These are phyloP conservation scores for Antitrichia curtipendula DNA, from an alignment of 225 moss, liverwort and hornwort species.

Conservation along the genomic window DNA sequence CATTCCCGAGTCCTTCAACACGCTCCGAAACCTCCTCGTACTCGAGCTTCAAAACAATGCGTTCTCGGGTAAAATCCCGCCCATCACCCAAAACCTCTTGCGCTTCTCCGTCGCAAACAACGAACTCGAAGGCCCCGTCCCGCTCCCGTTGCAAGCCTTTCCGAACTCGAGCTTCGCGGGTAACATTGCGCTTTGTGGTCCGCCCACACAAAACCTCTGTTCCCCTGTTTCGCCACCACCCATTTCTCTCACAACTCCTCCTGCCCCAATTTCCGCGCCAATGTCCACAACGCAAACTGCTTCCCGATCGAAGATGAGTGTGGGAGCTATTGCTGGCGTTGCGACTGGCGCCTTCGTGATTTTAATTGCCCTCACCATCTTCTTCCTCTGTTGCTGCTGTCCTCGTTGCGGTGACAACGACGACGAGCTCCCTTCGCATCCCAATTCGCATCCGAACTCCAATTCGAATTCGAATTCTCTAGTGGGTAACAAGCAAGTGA, in stretches of 20 bases:
- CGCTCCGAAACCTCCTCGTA: background rate
- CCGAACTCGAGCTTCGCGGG: background rate
- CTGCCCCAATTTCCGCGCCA: background rate
- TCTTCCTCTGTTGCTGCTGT: background rate
- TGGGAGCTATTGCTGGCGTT: background rate
- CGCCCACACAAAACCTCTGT: constrained; percentile 10
- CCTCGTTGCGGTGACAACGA: background rate
- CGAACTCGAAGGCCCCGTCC: constrained; percentile 4
- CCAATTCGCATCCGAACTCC: background rate
- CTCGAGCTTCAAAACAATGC: constrained; percentile 11
- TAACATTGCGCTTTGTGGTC: constrained; percentile 12
- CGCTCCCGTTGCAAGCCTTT: background rate
- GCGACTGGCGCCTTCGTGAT: background rate
- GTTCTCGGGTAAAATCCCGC: constrained; percentile 1
- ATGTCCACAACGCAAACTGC: background rate
- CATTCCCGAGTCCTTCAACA: background rate
- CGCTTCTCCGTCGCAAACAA: constrained; percentile 24
- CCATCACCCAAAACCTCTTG: background rate
- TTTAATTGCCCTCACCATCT: background rate
- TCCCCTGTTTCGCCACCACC: background rate
- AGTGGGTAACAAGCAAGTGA: background rate
- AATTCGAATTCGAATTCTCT: background rate
- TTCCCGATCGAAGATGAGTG: background rate
- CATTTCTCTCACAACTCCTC: background rate
- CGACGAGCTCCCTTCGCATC: background rate